Conservation (phyloP, 768 basidiomycete species). For the Panellus pusillus region DNA sequence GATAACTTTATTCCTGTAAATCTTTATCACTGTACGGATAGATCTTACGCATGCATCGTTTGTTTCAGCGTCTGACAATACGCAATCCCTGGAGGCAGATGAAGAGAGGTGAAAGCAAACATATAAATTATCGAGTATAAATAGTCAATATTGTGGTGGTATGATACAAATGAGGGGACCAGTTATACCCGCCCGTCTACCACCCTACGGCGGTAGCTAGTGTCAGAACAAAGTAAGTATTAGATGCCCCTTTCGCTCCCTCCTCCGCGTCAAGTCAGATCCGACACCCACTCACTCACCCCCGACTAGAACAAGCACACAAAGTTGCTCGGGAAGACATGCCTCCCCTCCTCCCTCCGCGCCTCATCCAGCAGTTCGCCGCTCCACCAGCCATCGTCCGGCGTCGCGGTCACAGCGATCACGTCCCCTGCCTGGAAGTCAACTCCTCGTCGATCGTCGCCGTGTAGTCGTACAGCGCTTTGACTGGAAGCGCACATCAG, state of each 20-base stretch:
- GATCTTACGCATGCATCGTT: no score
- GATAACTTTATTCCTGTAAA: no score
- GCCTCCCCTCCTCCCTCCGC: slow-evolving; percentile 68
- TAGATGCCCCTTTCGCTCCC: no score
- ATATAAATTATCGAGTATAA: background rate
- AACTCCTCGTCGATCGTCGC: slow-evolving; percentile 88
- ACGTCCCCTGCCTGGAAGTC: slow-evolving; percentile 95
- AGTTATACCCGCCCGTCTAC: background rate
- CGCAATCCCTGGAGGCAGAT: no score
- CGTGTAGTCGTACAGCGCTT: slow-evolving; percentile 86
- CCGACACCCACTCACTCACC: background rate
- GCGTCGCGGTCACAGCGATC: slow-evolving; percentile 91
- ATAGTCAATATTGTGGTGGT: background rate
- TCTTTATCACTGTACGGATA: no score
- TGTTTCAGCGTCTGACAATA: no score
- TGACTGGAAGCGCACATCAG: slow-evolving; percentile 50
- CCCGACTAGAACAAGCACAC: slow-evolving; percentile 68
- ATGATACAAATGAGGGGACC: slow-evolving; percentile 4
- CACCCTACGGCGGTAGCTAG: no score
- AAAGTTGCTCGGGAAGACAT: slow-evolving; percentile 89
- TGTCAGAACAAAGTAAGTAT: no score
- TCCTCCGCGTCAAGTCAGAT: background rate
- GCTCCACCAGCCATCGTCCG: slow-evolving; percentile 98
- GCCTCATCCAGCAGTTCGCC: slow-evolving; percentile 80
- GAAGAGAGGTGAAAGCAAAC: no score